Conservation (phyloP, 1,284 basidiomycete species). For the Cryptococcus hybrid region DNA sequence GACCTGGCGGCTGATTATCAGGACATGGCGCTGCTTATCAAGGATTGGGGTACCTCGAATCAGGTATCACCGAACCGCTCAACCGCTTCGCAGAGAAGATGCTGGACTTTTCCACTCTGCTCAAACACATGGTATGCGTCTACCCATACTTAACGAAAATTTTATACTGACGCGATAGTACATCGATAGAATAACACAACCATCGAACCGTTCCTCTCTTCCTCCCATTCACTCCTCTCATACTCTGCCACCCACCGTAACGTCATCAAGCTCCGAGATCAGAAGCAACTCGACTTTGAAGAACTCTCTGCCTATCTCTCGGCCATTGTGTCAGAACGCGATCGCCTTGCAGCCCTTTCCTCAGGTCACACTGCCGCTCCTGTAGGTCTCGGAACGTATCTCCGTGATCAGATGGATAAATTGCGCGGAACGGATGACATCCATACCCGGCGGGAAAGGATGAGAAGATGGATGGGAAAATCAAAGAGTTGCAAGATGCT, state of each 20-base stretch:
- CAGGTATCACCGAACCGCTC: constrained; percentile 93
- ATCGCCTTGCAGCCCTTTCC: constrained; percentile 81
- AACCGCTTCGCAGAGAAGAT: constrained; percentile 95
- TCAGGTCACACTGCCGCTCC: constrained; percentile 54
- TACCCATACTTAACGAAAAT: background rate
- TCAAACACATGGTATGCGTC: constrained; percentile 70
- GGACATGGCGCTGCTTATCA: constrained; percentile 94
- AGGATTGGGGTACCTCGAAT: constrained; percentile 94
- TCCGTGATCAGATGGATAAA: constrained; percentile 91
- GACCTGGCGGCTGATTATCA: constrained; percentile 96
- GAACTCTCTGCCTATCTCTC: constrained; percentile 94
- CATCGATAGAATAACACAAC: constrained; percentile 69
- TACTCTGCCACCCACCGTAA: constrained; percentile 88
- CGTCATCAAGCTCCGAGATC: constrained; percentile 90
- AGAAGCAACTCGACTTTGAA: constrained; percentile 98
- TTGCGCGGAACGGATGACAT: constrained; percentile 92
- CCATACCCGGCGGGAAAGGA: constrained; percentile 76
- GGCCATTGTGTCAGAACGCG: constrained; percentile 84
- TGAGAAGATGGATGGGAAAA: constrained; percentile 90
- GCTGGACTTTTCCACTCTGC: constrained; percentile 81
- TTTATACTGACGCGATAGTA: background rate
- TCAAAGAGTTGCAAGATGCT: constrained; percentile 96
- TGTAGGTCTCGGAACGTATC: constrained; percentile 77
- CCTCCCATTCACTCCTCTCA: constrained; percentile 81
- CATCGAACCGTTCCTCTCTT: constrained; percentile 81